A percentile compares a stretch with the other conserved stretches of the same genome.
Evolutionary conservation across 1,284 basidiomycete species (phyloP).

Genomic region (Ustilago curta): DNA sequence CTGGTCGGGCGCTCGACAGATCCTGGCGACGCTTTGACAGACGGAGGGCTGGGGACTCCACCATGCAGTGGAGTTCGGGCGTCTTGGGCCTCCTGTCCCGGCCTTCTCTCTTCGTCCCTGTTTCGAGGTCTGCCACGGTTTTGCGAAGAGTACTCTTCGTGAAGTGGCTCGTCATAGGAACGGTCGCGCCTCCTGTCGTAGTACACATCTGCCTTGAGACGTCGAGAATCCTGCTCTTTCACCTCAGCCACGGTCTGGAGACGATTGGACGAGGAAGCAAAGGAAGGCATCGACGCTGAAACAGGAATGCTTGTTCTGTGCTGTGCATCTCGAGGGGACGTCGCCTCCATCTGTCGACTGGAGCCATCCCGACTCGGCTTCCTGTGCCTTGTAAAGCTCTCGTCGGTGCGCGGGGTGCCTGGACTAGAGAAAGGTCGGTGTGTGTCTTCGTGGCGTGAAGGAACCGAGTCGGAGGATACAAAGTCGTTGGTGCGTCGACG

Average conservation of each 20-base stretch:
- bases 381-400: neutral
- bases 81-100: slow-evolving; percentile 1
- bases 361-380: slow-evolving; percentile 13
- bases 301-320: slow-evolving; percentile 6
- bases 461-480: slow-evolving; percentile 2
- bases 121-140: neutral
- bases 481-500: slow-evolving; percentile 43
- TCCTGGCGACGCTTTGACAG: slow-evolving; percentile 3
- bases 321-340: slow-evolving; percentile 4
- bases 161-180: slow-evolving; percentile 19
- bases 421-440: slow-evolving; percentile 1
- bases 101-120: neutral
- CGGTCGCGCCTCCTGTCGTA: slow-evolving; percentile 26
- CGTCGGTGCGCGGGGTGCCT: slow-evolving; percentile 5
- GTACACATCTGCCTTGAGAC: slow-evolving; percentile 7
- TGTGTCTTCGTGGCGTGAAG: slow-evolving; percentile 2
- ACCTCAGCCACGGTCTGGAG: slow-evolving; percentile 19
- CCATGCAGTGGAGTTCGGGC: slow-evolving; percentile 1
- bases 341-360: neutral
- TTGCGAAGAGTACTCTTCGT: neutral
- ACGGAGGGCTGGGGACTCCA: neutral
- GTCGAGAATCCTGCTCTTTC: slow-evolving; percentile 1
- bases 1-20: slow-evolving; percentile 22
- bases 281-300: slow-evolving; percentile 31
- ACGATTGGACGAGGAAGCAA: slow-evolving; percentile 9